Evolutionary conservation across 2,329 filamentous ascomycete genomes (phyloP).

Genomic region (Paramyrothecium roridum): DNA sequence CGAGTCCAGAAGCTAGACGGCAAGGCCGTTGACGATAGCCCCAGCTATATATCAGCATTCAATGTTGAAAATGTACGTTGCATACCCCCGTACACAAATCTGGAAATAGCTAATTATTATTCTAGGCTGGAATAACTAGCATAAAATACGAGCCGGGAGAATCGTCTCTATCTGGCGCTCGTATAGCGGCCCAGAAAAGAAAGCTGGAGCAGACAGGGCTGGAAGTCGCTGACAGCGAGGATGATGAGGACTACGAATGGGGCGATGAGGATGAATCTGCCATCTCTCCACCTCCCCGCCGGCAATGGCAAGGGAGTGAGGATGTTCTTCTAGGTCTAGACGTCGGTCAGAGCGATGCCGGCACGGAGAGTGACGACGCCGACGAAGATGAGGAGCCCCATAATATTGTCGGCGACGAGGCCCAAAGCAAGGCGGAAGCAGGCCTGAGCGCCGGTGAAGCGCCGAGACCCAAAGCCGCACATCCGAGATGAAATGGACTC

Average conservation of each 20-base stretch:
- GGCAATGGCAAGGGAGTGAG: constrained; percentile 63
- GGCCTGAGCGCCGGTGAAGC: constrained; percentile 25
- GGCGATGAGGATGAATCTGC: constrained; percentile 62
- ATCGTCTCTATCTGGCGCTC: constrained; percentile 17
- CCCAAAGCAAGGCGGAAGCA: constrained; percentile 10
- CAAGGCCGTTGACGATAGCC: constrained; percentile 33
- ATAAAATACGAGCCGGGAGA: constrained; percentile 38
- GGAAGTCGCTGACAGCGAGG: constrained; percentile 60
- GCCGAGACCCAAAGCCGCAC: constrained; percentile 20
- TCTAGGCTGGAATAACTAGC: constrained; percentile 39
- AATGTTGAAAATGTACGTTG: constrained; percentile 40
- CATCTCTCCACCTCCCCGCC: constrained; percentile 57
- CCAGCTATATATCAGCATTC: constrained; percentile 47
- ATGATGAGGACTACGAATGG: constrained; percentile 73
- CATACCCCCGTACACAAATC: constrained; percentile 7
- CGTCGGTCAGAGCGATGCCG: constrained; percentile 37
- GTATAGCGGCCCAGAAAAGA: constrained; percentile 47
- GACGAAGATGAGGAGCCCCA: constrained; percentile 10
- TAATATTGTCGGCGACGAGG: constrained; percentile 11
- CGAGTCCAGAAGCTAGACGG: constrained; percentile 66
- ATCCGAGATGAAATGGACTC: neutral
- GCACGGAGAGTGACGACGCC: constrained; percentile 20
- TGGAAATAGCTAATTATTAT: constrained; percentile 15
- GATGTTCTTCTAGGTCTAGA: constrained; percentile 54
- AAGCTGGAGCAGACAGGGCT: constrained; percentile 59